These are phyloP conservation scores for Apiospora arundinis DNA, from an alignment of 2,329 filamentous ascomycete genomes.

Conservation along the genomic window DNA sequence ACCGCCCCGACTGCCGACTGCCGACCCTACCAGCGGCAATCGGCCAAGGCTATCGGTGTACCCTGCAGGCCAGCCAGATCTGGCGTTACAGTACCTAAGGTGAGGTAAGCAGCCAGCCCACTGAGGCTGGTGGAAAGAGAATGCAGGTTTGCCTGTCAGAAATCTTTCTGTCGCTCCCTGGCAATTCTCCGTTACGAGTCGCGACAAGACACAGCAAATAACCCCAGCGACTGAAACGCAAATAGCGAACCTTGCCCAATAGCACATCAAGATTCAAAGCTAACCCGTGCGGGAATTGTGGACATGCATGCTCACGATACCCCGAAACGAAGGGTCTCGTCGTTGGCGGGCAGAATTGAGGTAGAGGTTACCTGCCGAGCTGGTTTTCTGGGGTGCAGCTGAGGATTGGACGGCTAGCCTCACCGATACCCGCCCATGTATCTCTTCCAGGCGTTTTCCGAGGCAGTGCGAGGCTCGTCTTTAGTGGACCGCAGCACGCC, in stretches of 20 bases:
- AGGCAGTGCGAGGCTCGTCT: not conserved
- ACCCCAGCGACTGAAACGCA: not conserved
- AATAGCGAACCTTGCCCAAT: not conserved
- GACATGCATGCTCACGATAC: not conserved
- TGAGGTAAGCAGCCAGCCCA: too few relatives aligned
- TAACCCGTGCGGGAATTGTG: not conserved
- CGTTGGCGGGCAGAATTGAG: not conserved
- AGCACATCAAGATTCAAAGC: not conserved
- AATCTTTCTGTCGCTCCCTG: not conserved
- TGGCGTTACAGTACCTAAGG: not conserved
- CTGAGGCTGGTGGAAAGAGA: too few relatives aligned
- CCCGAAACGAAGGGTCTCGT: not conserved
- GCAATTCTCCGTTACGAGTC: not conserved
- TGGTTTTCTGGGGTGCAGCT: conserved; percentile 10
- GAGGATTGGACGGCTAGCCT: conserved; percentile 7
- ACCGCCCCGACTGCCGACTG: not conserved
- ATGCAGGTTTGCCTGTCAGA: too few relatives aligned
- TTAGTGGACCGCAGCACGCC: conserved; percentile 6
- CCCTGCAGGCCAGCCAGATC: not conserved
- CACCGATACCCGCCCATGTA: conserved; percentile 4
- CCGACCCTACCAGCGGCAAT: not conserved
- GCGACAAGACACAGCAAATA: not conserved
- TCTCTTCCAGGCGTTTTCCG: not conserved
- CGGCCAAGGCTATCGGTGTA: conserved; percentile 2
- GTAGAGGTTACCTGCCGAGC: not conserved